Conservation (phyloP, 176 grass and related monocot species). For the Zoysia pacifica region DNA sequence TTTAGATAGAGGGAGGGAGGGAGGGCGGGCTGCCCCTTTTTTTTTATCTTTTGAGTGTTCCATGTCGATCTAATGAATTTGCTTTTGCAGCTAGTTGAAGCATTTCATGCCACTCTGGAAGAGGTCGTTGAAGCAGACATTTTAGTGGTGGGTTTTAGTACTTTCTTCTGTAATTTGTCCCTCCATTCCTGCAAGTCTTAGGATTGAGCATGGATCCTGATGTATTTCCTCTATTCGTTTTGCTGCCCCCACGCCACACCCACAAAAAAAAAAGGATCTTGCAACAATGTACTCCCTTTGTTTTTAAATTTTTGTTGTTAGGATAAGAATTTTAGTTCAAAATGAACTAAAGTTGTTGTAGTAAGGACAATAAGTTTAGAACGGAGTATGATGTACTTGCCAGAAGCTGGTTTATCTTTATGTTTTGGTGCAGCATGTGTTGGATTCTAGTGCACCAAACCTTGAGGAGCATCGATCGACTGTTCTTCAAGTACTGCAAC, state of each 20-base stretch:
- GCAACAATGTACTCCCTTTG: no score
- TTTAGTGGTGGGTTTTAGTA: constrained; percentile 75
- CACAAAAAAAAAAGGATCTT: no score
- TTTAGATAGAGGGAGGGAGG: no score
- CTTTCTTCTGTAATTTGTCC: constrained; percentile 1
- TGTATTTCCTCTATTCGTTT: background rate
- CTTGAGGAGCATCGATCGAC: constrained; percentile 71
- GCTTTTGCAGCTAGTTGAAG: constrained; percentile 74
- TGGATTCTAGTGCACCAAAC: constrained; percentile 84
- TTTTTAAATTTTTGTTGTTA: no score
- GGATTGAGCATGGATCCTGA: constrained; percentile 28
- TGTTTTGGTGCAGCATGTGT: constrained; percentile 71
- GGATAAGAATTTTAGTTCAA: no score
- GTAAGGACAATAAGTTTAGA: background rate
- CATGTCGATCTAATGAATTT: constrained; percentile 9
- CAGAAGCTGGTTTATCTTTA: constrained; percentile 13
- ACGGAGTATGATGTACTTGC: constrained; percentile 17
- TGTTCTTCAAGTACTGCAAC: constrained; percentile 86
- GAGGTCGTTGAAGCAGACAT: constrained; percentile 96
- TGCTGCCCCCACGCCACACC: no score
- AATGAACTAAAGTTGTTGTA: no score
- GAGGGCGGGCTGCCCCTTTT: background rate
- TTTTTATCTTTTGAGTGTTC: background rate
- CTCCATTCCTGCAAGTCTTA: constrained; percentile 1
- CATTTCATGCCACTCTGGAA: constrained; percentile 95